Evolutionary conservation across 257 asterid species (phyloP).

Genomic region (Plectranthus barbatus): DNA sequence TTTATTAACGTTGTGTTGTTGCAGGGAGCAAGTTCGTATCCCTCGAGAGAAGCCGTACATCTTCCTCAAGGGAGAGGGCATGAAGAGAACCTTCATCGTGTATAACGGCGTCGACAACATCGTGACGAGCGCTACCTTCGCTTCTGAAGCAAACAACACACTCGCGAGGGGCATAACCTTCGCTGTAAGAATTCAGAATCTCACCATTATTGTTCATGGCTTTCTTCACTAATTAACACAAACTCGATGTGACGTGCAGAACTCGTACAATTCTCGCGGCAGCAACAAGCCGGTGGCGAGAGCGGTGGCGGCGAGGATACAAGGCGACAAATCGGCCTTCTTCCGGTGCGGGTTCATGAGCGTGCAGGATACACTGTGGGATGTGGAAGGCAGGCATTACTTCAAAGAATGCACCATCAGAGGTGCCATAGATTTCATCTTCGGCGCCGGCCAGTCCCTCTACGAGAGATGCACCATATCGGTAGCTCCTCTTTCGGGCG

Average conservation of each 20-base stretch:
- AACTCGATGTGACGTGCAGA: slow-evolving; percentile 8
- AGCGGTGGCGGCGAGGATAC: slow-evolving; percentile 41
- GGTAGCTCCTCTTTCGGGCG: slow-evolving; percentile 22
- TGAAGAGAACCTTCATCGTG: slow-evolving; percentile 13
- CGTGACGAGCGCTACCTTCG: slow-evolving; percentile 12
- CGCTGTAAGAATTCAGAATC: not conserved
- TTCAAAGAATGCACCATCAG: not conserved
- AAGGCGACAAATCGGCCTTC: slow-evolving; percentile 40
- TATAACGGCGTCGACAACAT: slow-evolving; percentile 7
- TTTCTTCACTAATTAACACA: too few species aligned
- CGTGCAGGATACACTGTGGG: slow-evolving; percentile 48
- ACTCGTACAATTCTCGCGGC: slow-evolving; percentile 35
- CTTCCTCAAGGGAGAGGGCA: slow-evolving; percentile 35
- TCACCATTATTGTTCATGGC: too few species aligned
- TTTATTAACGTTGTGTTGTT: not conserved
- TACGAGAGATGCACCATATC: slow-evolving; percentile 46
- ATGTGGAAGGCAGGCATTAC: slow-evolving; percentile 2
- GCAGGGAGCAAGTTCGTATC: slow-evolving; percentile 33
- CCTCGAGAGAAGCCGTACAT: slow-evolving; percentile 34
- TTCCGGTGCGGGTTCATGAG: slow-evolving; percentile 33
- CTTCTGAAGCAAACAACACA: slow-evolving; percentile 30
- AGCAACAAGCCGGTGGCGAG: not conserved
- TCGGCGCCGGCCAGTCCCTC: not conserved
- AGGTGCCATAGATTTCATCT: not conserved
- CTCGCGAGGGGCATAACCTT: not conserved